phyloP scores from a whole-genome alignment of 371 early-diverging fungal species.

The Batrachochytrium dendrobatidis region DNA sequence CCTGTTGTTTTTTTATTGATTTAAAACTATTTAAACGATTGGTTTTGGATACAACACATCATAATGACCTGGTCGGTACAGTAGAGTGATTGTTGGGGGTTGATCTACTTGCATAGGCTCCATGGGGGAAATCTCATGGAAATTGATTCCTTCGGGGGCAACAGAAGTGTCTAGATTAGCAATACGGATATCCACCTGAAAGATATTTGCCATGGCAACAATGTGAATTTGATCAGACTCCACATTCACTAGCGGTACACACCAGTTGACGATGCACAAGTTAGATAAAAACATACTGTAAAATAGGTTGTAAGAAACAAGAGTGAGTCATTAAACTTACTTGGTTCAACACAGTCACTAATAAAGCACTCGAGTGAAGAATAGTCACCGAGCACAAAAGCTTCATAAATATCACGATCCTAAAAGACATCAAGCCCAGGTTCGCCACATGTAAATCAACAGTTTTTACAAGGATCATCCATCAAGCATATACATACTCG shows the following conservation, averaged over 20 bases:
- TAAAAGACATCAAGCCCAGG: slow-evolving; percentile 6
- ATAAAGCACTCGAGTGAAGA: slow-evolving; percentile 39
- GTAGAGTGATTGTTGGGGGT: slow-evolving; percentile 18
- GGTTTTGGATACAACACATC: slow-evolving; percentile 36
- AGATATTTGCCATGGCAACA: slow-evolving; percentile 38
- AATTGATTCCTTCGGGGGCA: slow-evolving; percentile 24
- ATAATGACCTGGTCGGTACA: slow-evolving; percentile 46
- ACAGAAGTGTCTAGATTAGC: slow-evolving; percentile 28
- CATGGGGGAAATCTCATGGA: slow-evolving; percentile 37
- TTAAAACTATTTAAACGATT: background rate
- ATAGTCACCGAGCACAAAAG: slow-evolving; percentile 36
- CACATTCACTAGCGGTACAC: slow-evolving; percentile 26
- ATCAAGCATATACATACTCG: slow-evolving; percentile 15
- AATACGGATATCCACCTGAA: slow-evolving; percentile 31
- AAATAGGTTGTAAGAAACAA: background rate
- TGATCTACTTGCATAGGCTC: slow-evolving; percentile 20
- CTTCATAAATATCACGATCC: slow-evolving; percentile 39
- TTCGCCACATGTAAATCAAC: background rate
- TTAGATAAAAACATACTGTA: slow-evolving; percentile 4
- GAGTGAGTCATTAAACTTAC: slow-evolving; percentile 21
- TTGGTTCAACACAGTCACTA: slow-evolving; percentile 39
- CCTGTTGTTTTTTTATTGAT: too few relatives aligned
- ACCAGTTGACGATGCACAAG: slow-evolving; percentile 1
- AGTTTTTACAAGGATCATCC: background rate
- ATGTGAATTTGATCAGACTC: slow-evolving; percentile 47